Percentiles rank a stretch among this genome's conserved stretches.
phyloP scores from a whole-genome alignment of 768 basidiomycete species.

The Boletus eberwhitei region DNA sequence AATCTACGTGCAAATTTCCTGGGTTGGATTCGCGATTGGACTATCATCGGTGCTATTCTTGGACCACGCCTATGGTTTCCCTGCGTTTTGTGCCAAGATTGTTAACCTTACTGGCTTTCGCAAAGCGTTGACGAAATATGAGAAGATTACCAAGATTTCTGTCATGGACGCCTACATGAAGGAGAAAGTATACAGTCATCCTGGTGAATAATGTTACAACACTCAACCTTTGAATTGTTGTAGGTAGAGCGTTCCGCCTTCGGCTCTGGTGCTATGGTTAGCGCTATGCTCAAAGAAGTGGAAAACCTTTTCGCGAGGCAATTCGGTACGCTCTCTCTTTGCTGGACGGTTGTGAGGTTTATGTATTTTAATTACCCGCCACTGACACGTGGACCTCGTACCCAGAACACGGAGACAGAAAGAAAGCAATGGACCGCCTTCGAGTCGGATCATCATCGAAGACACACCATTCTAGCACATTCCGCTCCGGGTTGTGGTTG shows the following conservation, averaged over 20 bases:
- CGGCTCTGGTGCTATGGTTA: constrained; percentile 57
- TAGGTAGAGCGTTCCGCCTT: constrained; percentile 71
- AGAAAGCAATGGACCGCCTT: constrained; percentile 67
- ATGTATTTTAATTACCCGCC: neutral
- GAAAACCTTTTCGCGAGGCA: constrained; percentile 72
- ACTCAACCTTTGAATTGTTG: neutral
- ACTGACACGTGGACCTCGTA: neutral
- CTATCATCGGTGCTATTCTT: neutral
- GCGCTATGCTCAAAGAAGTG: constrained; percentile 67
- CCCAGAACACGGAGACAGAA: constrained; percentile 67
- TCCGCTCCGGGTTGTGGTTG: constrained; percentile 68
- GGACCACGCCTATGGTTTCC: neutral
- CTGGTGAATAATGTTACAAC: neutral
- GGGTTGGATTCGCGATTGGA: neutral
- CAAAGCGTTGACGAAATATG: constrained; percentile 83
- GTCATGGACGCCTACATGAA: constrained; percentile 76
- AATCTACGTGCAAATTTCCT: neutral
- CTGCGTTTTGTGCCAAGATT: constrained; percentile 41
- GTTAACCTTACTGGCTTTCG: constrained; percentile 89
- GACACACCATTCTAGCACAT: constrained; percentile 68
- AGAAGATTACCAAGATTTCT: constrained; percentile 70
- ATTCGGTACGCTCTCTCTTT: constrained; percentile 57
- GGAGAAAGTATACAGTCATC: constrained; percentile 53
- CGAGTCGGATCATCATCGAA: constrained; percentile 49
- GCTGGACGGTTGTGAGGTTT: neutral